phyloP scores from a whole-genome alignment of 2,329 filamentous ascomycete species.

The Fusarium devonianum region DNA sequence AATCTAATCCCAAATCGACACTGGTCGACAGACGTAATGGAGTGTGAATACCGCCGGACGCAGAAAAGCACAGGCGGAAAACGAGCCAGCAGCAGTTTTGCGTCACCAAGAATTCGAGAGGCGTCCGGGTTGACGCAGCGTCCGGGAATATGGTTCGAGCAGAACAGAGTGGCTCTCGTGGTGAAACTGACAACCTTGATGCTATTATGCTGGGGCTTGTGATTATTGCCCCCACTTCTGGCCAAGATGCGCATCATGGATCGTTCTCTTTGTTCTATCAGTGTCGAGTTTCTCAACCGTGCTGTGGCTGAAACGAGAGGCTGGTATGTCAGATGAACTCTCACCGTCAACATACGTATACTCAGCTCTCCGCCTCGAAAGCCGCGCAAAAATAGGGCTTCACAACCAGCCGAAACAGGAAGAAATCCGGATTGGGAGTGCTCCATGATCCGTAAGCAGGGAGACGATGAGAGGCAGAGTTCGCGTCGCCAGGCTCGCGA shows the following conservation, averaged over 20 bases:
- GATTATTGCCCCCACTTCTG: too few species aligned
- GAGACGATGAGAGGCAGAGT: conserved; percentile 12
- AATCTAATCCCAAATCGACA: conserved; percentile 18
- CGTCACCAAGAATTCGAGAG: conserved; percentile 23
- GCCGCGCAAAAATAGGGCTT: background rate
- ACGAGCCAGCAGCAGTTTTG: conserved; percentile 16
- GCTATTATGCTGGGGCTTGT: too few species aligned
- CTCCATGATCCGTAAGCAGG: conserved; percentile 13
- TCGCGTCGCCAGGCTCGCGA: conserved; percentile 6
- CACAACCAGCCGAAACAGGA: conserved; percentile 7
- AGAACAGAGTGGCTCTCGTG: conserved; percentile 8
- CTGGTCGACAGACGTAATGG: conserved; percentile 13
- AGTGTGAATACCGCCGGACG: conserved; percentile 24
- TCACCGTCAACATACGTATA: conserved; percentile 9
- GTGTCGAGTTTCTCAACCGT: background rate
- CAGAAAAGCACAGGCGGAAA: conserved; percentile 6
- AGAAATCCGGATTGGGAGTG: background rate
- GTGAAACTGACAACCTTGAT: too few species aligned
- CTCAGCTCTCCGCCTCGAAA: conserved; percentile 16
- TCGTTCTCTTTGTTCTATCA: conserved; percentile 3
- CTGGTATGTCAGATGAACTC: conserved; percentile 34
- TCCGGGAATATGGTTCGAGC: conserved; percentile 21
- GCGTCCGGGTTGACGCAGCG: conserved; percentile 14
- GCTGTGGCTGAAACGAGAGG: conserved; percentile 38
- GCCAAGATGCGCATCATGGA: background rate